phyloP scores from a whole-genome alignment of 2,329 filamentous ascomycete genomes.

The Drechslerella dactyloides region DNA sequence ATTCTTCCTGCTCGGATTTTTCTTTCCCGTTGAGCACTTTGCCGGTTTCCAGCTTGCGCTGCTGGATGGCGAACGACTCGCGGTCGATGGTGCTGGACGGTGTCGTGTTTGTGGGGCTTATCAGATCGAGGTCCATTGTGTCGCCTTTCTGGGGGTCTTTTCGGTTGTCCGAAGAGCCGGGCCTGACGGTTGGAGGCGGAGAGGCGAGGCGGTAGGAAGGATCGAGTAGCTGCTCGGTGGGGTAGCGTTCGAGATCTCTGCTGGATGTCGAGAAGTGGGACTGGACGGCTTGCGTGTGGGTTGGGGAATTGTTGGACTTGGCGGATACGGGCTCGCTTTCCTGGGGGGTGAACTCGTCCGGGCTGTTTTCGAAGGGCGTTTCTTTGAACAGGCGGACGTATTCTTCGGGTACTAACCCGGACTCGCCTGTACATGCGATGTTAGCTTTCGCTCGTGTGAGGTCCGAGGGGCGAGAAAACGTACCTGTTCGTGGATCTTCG shows the following conservation, averaged over 20 bases:
- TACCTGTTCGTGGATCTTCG: constrained; percentile 84
- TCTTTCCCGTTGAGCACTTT: constrained; percentile 49
- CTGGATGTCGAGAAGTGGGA: constrained; percentile 64
- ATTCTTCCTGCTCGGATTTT: constrained; percentile 48
- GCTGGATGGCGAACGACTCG: constrained; percentile 45
- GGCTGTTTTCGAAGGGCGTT: constrained; percentile 58
- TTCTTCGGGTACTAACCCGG: constrained; percentile 92
- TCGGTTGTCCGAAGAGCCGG: constrained; percentile 8
- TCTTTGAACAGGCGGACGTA: constrained; percentile 91
- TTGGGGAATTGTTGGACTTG: constrained; percentile 52
- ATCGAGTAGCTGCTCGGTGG: constrained; percentile 53
- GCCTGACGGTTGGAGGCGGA: constrained; percentile 32
- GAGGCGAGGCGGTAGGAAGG: constrained; percentile 45
- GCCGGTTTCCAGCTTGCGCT: constrained; percentile 45
- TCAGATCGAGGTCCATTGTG: constrained; percentile 46
- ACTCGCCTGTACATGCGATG: constrained; percentile 64
- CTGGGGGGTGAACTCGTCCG: constrained; percentile 40
- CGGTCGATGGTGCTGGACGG: constrained; percentile 32
- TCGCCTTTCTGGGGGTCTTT: constrained; percentile 41
- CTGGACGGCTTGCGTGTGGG: constrained; percentile 60
- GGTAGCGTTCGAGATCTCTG: constrained; percentile 62
- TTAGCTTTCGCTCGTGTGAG: not conserved
- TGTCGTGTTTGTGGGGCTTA: constrained; percentile 12
- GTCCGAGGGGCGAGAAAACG: not conserved
- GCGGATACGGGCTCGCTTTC: constrained; percentile 51